Evolutionary conservation across 108 stramenopile species (phyloP), one percentile per base, ranked within the genome.

Genomic region (Pseudonitzschia delicatissima): DNA sequence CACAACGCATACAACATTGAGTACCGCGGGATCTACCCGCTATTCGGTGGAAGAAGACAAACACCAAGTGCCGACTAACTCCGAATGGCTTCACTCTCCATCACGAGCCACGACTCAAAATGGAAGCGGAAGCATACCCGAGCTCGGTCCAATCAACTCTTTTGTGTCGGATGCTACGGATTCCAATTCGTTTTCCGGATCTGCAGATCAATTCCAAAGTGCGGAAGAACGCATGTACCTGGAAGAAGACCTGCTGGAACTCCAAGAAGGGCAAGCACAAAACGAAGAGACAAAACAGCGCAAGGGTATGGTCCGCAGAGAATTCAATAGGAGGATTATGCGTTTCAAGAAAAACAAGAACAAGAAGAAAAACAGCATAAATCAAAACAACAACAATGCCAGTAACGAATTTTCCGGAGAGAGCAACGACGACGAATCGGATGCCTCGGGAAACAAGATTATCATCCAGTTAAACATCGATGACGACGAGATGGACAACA

Each of bases 311-410:
- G 53, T 55, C 11, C 53, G 53, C 12, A 31, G 53, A 18, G 53
- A 55, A 1, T 33, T 55, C 13, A 55, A 9, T n/a, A 12, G 53
- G 17, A 27, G 53, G 15, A 29, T 55, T 27, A 31, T 31, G 15
- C 29, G 17, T n/a, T 55, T 55, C n/a, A 55, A 55, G 53, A 55
- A 55, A 55, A 55, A 55, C 29, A 55, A 55, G n/a, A 27, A 27
- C 17, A 55, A 33, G n/a, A 29, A 13, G 6, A 55, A 17, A n/a
- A 28, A 23, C 12, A 15, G 20, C 2, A 18, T 21, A 1, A 51
- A 28, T 2, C 20, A 7, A 5, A 23, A 51, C 27, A 51, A 51
- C 5, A 26, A 51, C 20, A 51, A 31, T 26, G 15, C 11, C 40
- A 42, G 40, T 42, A 51, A 26, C 50, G 11, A 25, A 13, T 13